Conservation (phyloP, 2,329 filamentous ascomycete species). For the Hirsutella rhossiliensis region DNA sequence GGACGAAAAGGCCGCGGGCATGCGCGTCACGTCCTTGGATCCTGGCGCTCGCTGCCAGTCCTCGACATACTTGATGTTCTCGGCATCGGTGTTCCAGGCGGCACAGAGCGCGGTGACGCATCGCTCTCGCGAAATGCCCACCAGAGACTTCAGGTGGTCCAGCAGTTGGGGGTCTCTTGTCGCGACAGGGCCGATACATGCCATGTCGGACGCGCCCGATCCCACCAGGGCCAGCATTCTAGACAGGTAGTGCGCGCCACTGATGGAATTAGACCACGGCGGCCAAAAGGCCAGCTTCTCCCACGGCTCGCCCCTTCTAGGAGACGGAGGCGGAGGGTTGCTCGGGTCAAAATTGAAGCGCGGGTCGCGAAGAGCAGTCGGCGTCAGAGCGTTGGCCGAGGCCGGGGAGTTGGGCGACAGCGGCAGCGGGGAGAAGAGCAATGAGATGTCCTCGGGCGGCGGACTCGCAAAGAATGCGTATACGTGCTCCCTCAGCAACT, state of each 20-base stretch:
- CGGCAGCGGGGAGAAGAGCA: slow-evolving; percentile 72
- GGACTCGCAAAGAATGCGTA: slow-evolving; percentile 75
- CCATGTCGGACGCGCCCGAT: slow-evolving; percentile 79
- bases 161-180: slow-evolving; percentile 41
- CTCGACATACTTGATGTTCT: slow-evolving; percentile 84
- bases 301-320: slow-evolving; percentile 73
- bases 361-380: slow-evolving; percentile 51
- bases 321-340: slow-evolving; percentile 65
- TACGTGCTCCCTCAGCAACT: slow-evolving; percentile 68
- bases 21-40: slow-evolving; percentile 74
- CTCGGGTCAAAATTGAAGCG: slow-evolving; percentile 71
- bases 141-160: slow-evolving; percentile 64
- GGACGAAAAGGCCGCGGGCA: slow-evolving; percentile 75
- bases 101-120: slow-evolving; percentile 76
- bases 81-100: slow-evolving; percentile 87
- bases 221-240: slow-evolving; percentile 74
- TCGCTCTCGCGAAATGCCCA: slow-evolving; percentile 70
- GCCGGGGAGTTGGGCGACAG: slow-evolving; percentile 48
- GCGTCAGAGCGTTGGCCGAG: slow-evolving; percentile 29
- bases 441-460: slow-evolving; percentile 81
- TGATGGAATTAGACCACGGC: slow-evolving; percentile 81
- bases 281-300: slow-evolving; percentile 96
- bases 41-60: slow-evolving; percentile 84
- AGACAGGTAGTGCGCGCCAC: slow-evolving; percentile 80
- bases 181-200: slow-evolving; percentile 56